These are phyloP conservation scores for Fusarium anthophilum DNA, from an alignment of 2,329 filamentous ascomycete species.

Conservation along the genomic window DNA sequence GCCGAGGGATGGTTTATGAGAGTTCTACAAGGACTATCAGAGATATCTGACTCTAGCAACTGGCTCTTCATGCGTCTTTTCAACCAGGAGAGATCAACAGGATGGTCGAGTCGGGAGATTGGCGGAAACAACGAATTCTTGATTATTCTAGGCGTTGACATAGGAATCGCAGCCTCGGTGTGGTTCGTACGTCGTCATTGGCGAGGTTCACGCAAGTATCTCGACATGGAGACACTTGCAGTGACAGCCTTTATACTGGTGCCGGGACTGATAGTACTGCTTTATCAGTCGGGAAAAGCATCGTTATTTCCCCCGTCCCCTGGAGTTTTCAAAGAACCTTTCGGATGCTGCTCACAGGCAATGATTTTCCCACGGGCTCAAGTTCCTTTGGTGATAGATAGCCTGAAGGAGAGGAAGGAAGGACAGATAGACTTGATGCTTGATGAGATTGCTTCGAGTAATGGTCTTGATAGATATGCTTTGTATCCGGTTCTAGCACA, in stretches of 20 bases:
- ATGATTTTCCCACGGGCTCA: slow-evolving; percentile 7
- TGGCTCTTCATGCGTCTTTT: slow-evolving; percentile 24
- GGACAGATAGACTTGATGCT: slow-evolving; percentile 24
- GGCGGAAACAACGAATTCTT: slow-evolving; percentile 8
- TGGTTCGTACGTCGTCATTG: background rate
- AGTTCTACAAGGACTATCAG: background rate
- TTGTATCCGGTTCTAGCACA: slow-evolving; percentile 19
- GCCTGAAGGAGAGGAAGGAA: background rate
- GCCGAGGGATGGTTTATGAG: slow-evolving; percentile 9
- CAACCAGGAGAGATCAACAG: slow-evolving; percentile 16
- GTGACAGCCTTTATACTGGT: slow-evolving; percentile 3
- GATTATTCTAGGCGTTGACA: slow-evolving; percentile 1
- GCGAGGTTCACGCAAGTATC: background rate
- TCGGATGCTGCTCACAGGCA: slow-evolving; percentile 21
- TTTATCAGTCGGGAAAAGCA: slow-evolving; percentile 21
- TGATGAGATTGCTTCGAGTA: background rate
- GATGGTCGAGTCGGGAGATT: slow-evolving; percentile 10
- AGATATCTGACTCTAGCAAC: background rate
- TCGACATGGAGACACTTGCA: background rate
- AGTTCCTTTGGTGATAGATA: background rate
- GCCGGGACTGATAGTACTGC: slow-evolving; percentile 5
- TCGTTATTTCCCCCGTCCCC: background rate
- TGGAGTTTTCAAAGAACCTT: slow-evolving; percentile 17
- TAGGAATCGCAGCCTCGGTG: background rate
- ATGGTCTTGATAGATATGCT: slow-evolving; percentile 7